Evolutionary conservation across 169 alveolate genomes (phyloP), one percentile per base, ranked within the genome.

Genomic region (Theileria annulata): DNA sequence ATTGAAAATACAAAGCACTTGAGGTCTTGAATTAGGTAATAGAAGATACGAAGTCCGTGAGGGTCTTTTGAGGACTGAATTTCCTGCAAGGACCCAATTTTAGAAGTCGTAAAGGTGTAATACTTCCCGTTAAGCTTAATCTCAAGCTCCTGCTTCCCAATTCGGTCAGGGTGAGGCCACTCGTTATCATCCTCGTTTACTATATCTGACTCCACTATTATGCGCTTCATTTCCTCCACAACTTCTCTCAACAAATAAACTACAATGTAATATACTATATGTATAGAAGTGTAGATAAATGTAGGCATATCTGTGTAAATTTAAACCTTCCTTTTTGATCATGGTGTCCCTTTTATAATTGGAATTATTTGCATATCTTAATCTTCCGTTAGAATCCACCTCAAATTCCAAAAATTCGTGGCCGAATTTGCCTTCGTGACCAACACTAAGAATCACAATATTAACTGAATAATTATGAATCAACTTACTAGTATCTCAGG

Each of bases 321-420:
- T 10, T 88, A 58, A 51, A 94, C 98, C 97, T 86, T 98, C 99
- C 88, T 96, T 97, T 79, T 99, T 93, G 49, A 98, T 98, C 86
- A 96, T 85, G 17, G 83, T 87, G 54, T 98, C 99, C 48, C 92
- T 92, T 77, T 96, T 96, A 86, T 98, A 98, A 84, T 96, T 95
- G 30, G 99, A 94, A 83, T 96, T 96, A 91, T 98, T 98, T 13
- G 99, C 98, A 88, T 97, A 98, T 54, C 99, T 89, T 78, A 97
- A 88, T 72, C 98, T 78, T 13, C 99, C 99, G 75, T 96, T 96
- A 4, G 92, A 86, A 21, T 92, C 90, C 83, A 98, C 78, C 86
- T 98, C 99, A 85, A 96, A 97, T 89, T 98, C 99, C 47, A 98
- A 91, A 86, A 97, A 98, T 82, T 98, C 99, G 79, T 96, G 99